Conservation (phyloP, 1,284 basidiomycete species). For the Naganishia sp. region DNA sequence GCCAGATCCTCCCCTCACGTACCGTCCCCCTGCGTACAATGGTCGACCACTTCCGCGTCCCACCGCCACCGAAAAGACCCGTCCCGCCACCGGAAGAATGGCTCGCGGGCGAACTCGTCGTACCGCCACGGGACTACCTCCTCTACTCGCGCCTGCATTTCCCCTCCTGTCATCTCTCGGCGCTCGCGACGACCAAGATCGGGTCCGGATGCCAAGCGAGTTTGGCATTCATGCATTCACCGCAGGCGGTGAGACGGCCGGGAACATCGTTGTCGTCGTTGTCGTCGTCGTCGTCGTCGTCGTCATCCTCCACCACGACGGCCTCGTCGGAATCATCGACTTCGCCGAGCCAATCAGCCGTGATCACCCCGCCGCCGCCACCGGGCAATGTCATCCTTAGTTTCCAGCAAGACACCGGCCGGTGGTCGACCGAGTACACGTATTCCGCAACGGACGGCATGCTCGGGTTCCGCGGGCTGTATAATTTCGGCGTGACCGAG, state of each 20-base stretch:
- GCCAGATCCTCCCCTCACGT: constrained; percentile 60
- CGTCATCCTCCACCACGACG: constrained; percentile 35
- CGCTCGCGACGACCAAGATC: constrained; percentile 80
- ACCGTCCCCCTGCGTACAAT: constrained; percentile 83
- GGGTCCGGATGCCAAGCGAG: constrained; percentile 55
- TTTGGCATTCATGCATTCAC: constrained; percentile 50
- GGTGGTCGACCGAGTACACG: constrained; percentile 91
- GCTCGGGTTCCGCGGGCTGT: constrained; percentile 85
- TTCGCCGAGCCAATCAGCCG: constrained; percentile 23
- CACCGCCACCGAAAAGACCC: constrained; percentile 72
- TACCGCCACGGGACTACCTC: constrained; percentile 56
- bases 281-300: constrained; percentile 33
- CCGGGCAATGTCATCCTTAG: constrained; percentile 80
- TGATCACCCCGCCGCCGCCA: constrained; percentile 40
- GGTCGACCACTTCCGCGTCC: constrained; percentile 79
- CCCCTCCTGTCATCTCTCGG: constrained; percentile 83
- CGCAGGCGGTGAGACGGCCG: constrained; percentile 36
- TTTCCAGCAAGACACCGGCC: constrained; percentile 87
- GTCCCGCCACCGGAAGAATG: constrained; percentile 74
- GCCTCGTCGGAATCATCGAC: constrained; percentile 63
- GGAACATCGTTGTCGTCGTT: constrained; percentile 33
- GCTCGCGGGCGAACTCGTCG: constrained; percentile 61
- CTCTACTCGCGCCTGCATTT: constrained; percentile 91
- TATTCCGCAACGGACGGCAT: constrained; percentile 92
- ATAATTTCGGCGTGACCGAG: constrained; percentile 75